Percentiles rank a stretch among this genome's conserved stretches.
phyloP scores from a whole-genome alignment of 805 yeast genomes.

The Pichia cephalocereana region DNA sequence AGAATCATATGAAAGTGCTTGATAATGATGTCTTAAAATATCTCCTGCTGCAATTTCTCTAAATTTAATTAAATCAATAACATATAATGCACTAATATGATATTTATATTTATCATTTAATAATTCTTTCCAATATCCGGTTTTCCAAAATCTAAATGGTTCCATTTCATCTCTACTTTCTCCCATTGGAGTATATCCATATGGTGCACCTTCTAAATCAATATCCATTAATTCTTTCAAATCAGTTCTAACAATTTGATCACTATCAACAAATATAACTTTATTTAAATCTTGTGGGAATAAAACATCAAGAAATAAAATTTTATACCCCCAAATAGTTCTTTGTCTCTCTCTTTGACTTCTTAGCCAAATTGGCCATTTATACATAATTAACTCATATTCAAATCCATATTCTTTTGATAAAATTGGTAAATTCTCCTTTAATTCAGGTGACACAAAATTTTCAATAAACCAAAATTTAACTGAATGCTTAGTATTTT shows the following conservation, averaged over 20 bases:
- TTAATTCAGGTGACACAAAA: conserved; percentile 65
- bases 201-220: conserved; percentile 74
- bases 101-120: conserved; percentile 52
- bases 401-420: conserved; percentile 54
- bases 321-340: conserved; percentile 81
- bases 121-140: conserved; percentile 76
- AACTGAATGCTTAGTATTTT: conserved; percentile 52
- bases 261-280: conserved; percentile 81
- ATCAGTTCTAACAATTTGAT: conserved; percentile 72
- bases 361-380: conserved; percentile 90
- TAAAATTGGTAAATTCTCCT: conserved; percentile 46
- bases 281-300: conserved; percentile 72
- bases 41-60: conserved; percentile 71
- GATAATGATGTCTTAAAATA: conserved; percentile 73
- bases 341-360: conserved; percentile 71
- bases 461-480: conserved; percentile 85
- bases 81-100: conserved; percentile 78
- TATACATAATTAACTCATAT: conserved; percentile 71
- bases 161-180: conserved; percentile 73
- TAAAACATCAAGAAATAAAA: conserved; percentile 75
- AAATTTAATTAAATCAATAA: conserved; percentile 65
- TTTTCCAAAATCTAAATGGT: conserved; percentile 85
- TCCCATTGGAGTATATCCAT: conserved; percentile 83
- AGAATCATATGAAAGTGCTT: conserved; percentile 69
- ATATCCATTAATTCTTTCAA: conserved; percentile 56